Conservation (phyloP, 1,139 yeast genomes). For the Yamadazyma taylorii region DNA sequence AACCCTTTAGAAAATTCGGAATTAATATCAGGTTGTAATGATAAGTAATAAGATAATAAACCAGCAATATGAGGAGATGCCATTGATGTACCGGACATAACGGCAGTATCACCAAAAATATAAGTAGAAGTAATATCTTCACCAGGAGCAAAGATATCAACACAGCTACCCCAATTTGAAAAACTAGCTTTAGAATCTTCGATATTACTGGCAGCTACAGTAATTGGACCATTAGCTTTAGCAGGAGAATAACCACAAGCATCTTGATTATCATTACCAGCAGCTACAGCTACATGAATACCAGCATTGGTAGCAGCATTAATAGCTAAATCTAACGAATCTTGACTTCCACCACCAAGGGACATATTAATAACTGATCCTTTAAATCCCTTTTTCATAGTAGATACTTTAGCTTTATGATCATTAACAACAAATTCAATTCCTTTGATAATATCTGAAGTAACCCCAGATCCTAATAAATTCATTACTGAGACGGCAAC, state of each 20-base stretch:
- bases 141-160: constrained; percentile 85
- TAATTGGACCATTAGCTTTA: constrained; percentile 69
- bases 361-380: constrained; percentile 92
- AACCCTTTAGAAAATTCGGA: constrained; percentile 68
- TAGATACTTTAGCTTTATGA: constrained; percentile 58
- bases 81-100: constrained; percentile 97
- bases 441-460: constrained; percentile 81
- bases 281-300: constrained; percentile 82
- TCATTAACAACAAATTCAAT: constrained; percentile 74
- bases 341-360: constrained; percentile 82
- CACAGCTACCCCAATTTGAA: constrained; percentile 83
- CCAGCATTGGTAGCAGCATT: constrained; percentile 83
- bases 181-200: constrained; percentile 76
- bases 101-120: constrained; percentile 86
- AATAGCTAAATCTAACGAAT: constrained; percentile 74
- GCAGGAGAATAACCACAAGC: constrained; percentile 88
- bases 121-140: constrained; percentile 79
- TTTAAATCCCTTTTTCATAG: constrained; percentile 64
- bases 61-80: constrained; percentile 98
- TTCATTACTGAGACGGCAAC: constrained; percentile 80
- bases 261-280: constrained; percentile 84
- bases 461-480: constrained; percentile 75
- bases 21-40: constrained; percentile 83
- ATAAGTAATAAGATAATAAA: constrained; percentile 80
- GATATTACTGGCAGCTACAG: constrained; percentile 81